phyloP scores from a whole-genome alignment of 106 monocot genomes.

The Dendrobium officinale region DNA sequence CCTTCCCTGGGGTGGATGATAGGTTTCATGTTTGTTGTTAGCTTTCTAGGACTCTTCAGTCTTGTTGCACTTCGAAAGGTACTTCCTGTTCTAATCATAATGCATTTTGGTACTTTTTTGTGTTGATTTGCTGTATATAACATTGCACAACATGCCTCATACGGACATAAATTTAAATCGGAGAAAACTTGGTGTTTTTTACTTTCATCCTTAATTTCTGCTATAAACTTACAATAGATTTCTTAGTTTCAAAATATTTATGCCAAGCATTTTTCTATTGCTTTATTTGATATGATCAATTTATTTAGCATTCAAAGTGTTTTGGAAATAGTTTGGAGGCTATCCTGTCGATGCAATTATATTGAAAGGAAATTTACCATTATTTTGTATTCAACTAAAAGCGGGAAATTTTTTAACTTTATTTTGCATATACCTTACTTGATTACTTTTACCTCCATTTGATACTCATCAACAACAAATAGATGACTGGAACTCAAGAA shows the following conservation, averaged over 20 bases:
- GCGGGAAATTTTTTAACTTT: background rate
- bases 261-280: background rate
- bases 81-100: background rate
- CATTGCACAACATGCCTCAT: background rate
- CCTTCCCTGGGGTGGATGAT: conserved; percentile 98
- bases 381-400: background rate
- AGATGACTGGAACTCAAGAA: no score
- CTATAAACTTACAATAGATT: background rate
- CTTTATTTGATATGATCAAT: background rate
- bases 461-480: no score
- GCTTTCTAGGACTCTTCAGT: conserved; percentile 92
- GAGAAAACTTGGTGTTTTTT: background rate
- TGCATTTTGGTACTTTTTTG: background rate
- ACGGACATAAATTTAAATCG: background rate
- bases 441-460: background rate
- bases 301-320: background rate
- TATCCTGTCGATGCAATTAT: background rate
- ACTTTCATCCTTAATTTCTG: background rate
- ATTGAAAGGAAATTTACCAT: background rate
- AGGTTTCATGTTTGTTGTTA: conserved; percentile 91
- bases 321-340: background rate
- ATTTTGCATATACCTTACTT: background rate
- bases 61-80: conserved; percentile 94
- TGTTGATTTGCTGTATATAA: background rate
- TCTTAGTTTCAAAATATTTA: background rate